Conservation (phyloP, 306 rosid species). For the Alnus glutinosa region DNA sequence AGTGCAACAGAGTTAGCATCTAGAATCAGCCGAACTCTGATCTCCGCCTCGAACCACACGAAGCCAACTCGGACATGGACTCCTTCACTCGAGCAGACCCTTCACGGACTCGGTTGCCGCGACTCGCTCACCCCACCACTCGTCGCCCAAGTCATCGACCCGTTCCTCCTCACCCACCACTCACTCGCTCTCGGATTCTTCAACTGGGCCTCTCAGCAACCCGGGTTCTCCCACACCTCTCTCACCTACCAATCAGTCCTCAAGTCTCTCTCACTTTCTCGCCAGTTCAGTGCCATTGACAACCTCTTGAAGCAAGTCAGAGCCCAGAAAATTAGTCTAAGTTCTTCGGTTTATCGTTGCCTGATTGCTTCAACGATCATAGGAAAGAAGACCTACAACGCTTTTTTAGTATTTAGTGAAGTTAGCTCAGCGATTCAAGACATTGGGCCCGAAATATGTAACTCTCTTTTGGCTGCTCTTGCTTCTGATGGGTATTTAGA, state of each 20-base stretch:
- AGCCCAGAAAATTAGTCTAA: slow-evolving; percentile 41
- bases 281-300: slow-evolving; percentile 53
- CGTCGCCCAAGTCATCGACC: slow-evolving; percentile 79
- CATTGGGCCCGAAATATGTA: slow-evolving; percentile 57
- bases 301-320: slow-evolving; percentile 63
- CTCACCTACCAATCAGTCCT: slow-evolving; percentile 65
- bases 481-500: slow-evolving; percentile 57
- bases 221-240: slow-evolving; percentile 63
- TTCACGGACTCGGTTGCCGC: slow-evolving; percentile 69
- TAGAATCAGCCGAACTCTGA: slow-evolving; percentile 60
- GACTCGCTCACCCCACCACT: slow-evolving; percentile 59
- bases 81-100: slow-evolving; percentile 59
- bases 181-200: slow-evolving; percentile 90
- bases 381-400: slow-evolving; percentile 47
- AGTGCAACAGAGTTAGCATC: slow-evolving; percentile 48
- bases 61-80: slow-evolving; percentile 63
- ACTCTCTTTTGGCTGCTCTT: slow-evolving; percentile 69
- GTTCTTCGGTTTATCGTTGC: slow-evolving; percentile 56
- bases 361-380: slow-evolving; percentile 51
- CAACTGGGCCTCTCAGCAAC: slow-evolving; percentile 93
- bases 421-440: slow-evolving; percentile 16
- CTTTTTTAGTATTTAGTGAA: slow-evolving; percentile 50
- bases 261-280: slow-evolving; percentile 55
- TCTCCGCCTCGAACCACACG: slow-evolving; percentile 56
- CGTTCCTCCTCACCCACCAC: slow-evolving; percentile 73